A percentile compares a stretch with the other conserved stretches of the same genome.
phyloP scores from a whole-genome alignment of 2,329 filamentous ascomycete genomes.

The Neobulgaria alba region DNA sequence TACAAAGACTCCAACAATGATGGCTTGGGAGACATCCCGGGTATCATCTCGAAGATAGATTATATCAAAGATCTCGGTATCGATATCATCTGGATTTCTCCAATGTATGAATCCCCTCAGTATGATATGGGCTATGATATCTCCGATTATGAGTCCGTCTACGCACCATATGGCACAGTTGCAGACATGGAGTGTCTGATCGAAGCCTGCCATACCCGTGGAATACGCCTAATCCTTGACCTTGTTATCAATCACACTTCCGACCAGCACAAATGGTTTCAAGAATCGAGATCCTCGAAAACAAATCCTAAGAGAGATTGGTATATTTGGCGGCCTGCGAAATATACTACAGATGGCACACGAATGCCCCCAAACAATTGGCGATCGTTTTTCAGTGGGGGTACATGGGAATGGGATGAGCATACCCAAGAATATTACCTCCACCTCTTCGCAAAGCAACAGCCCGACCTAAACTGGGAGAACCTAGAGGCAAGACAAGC shows the following conservation, averaged over 20 bases:
- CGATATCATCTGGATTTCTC: slow-evolving; percentile 57
- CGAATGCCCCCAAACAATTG: slow-evolving; percentile 67
- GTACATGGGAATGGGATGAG: slow-evolving; percentile 63
- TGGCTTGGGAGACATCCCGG: slow-evolving; percentile 51
- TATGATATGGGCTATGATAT: slow-evolving; percentile 64
- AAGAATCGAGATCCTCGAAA: slow-evolving; percentile 41
- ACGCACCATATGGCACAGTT: slow-evolving; percentile 56
- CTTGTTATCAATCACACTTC: slow-evolving; percentile 72
- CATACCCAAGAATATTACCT: slow-evolving; percentile 65
- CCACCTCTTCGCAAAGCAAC: slow-evolving; percentile 63
- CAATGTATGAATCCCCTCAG: slow-evolving; percentile 56
- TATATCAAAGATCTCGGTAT: slow-evolving; percentile 52
- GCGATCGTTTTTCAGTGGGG: slow-evolving; percentile 51
- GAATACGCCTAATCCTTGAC: slow-evolving; percentile 64
- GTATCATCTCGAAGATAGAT: slow-evolving; percentile 50
- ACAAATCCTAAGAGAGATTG: slow-evolving; percentile 46
- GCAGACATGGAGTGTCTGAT: slow-evolving; percentile 56
- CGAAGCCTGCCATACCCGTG: slow-evolving; percentile 46
- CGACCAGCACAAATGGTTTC: slow-evolving; percentile 58
- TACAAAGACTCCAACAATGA: slow-evolving; percentile 49
- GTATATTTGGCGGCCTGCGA: slow-evolving; percentile 56
- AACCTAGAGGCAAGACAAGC: slow-evolving; percentile 57
- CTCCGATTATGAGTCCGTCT: slow-evolving; percentile 55
- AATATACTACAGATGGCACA: slow-evolving; percentile 45
- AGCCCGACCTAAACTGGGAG: slow-evolving; percentile 81